These are phyloP conservation scores for Candida fluviatilis DNA, from an alignment of 805 yeast species.

Conservation along the genomic window DNA sequence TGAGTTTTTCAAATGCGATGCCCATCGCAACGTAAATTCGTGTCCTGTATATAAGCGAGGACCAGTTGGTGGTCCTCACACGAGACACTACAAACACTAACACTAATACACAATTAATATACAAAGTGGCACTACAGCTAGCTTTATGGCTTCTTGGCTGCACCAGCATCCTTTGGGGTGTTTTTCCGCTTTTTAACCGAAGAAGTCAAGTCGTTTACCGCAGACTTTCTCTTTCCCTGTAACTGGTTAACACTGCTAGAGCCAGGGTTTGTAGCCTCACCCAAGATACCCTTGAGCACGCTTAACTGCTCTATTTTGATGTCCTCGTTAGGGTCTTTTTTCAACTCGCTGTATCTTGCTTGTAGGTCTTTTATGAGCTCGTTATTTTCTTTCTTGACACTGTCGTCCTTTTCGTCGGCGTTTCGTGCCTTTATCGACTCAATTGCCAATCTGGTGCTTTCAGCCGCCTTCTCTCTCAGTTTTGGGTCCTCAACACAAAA, in stretches of 20 bases:
- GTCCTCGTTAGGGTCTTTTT: constrained; percentile 47
- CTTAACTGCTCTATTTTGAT: constrained; percentile 48
- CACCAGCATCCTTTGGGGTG: constrained; percentile 7
- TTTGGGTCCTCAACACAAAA: constrained; percentile 52
- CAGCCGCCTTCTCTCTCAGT: constrained; percentile 47
- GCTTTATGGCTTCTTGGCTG: constrained; percentile 1
- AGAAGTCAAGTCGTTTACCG: constrained; percentile 59
- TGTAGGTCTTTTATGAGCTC: constrained; percentile 54
- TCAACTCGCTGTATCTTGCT: constrained; percentile 52
- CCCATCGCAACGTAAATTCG: no score
- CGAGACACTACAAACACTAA: neutral
- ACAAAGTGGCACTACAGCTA: neutral
- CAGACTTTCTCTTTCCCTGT: constrained; percentile 11
- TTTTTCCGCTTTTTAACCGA: constrained; percentile 56
- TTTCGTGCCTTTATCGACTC: constrained; percentile 33
- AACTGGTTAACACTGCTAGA: constrained; percentile 48
- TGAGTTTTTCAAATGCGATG: neutral
- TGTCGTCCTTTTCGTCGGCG: constrained; percentile 40
- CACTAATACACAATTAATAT: neutral
- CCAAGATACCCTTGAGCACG: constrained; percentile 54
- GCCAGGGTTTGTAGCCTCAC: constrained; percentile 31
- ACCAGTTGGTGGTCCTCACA: no score
- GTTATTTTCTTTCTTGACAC: constrained; percentile 36
- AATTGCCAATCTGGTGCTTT: constrained; percentile 52
- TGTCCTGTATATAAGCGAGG: no score